Evolutionary conservation across 2,329 filamentous ascomycete genomes (phyloP).

Genomic region (Xylariaceae sp.): DNA sequence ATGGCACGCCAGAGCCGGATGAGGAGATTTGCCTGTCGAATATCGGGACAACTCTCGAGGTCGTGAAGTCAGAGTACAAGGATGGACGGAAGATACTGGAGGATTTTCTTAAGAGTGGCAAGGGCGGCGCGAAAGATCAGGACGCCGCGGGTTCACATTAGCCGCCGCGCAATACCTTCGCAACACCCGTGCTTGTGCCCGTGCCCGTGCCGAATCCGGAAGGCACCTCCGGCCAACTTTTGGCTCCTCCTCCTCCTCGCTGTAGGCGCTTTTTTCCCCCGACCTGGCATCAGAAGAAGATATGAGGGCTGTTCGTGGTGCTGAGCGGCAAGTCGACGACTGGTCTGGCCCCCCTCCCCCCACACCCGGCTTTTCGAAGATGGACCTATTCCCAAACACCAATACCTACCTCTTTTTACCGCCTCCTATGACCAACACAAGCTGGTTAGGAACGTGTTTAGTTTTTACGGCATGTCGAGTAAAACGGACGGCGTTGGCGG

Average conservation of each 20-base stretch:
- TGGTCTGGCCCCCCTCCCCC: conserved; percentile 9
- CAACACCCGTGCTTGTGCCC: no score
- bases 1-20: conserved; percentile 63
- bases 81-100: conserved; percentile 66
- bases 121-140: neutral
- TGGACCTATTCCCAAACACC: conserved; percentile 7
- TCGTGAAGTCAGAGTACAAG: conserved; percentile 70
- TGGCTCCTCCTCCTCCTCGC: neutral
- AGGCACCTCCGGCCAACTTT: neutral
- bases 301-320: conserved; percentile 31
- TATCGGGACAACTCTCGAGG: conserved; percentile 63
- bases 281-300: conserved; percentile 31
- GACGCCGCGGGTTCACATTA: conserved; percentile 4
- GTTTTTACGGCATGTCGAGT: conserved; percentile 18
- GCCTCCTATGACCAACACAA: neutral
- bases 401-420: conserved; percentile 14
- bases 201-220: conserved; percentile 2
- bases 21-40: conserved; percentile 62
- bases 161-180: no score
- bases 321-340: conserved; percentile 20
- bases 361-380: conserved; percentile 18
- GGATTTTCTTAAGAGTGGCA: conserved; percentile 54
- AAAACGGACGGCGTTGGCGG: conserved; percentile 7
- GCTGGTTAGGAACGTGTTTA: conserved; percentile 25
- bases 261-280: conserved; percentile 4